phyloP scores from a whole-genome alignment of 192 early-diverging fungal species.

The Geranomyces michiganensis region DNA sequence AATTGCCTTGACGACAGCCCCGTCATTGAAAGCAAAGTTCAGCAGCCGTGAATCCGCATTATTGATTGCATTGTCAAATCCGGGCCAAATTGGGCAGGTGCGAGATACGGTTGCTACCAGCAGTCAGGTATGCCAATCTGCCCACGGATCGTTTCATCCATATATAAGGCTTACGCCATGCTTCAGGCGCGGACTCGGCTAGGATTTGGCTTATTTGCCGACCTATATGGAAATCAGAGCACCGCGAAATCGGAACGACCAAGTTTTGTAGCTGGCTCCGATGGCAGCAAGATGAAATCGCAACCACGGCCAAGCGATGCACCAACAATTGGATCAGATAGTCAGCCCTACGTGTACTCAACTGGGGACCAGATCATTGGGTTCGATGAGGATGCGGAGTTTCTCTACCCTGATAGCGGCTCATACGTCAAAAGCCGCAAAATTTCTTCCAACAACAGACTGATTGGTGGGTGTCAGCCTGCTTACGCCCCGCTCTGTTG shows the following conservation, averaged over 20 bases:
- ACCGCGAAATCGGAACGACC: conserved; percentile 7
- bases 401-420: conserved; percentile 36
- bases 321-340: too few relatives aligned
- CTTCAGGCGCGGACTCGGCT: conserved; percentile 48
- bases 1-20: background rate
- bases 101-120: conserved; percentile 12
- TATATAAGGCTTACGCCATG: background rate
- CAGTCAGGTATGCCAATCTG: conserved; percentile 27
- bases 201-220: conserved; percentile 49
- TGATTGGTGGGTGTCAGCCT: conserved; percentile 20
- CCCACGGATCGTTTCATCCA: background rate
- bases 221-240: conserved; percentile 30
- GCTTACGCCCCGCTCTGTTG: background rate
- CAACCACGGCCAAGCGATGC: too few relatives aligned
- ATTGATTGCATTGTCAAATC: conserved; percentile 32
- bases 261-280: background rate
- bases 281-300: background rate
- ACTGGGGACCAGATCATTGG: conserved; percentile 41
- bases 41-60: conserved; percentile 36
- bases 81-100: conserved; percentile 34
- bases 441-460: conserved; percentile 19
- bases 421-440: conserved; percentile 22
- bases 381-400: conserved; percentile 19
- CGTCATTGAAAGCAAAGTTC: background rate
- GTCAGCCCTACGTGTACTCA: conserved; percentile 33